Base-by-base conservation (phyloP, 441 rosid species). In the Corymbia citriodora region DNA sequence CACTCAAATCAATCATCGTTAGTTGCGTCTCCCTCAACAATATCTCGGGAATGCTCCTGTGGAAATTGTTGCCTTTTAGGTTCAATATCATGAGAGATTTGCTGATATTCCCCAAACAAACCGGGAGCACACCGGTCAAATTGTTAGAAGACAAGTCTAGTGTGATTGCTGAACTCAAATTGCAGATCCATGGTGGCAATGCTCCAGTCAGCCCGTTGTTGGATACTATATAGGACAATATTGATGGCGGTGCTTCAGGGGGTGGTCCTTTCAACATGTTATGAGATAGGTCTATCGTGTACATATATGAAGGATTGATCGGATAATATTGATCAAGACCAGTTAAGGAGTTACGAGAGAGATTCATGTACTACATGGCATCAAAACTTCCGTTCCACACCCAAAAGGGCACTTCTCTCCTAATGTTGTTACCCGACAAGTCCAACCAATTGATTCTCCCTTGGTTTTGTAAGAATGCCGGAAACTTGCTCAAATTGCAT, bases 261-360 rank as follows among this genome's bases (percentile, higher is more conserved):
- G 50, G 50, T 74, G 83, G 2, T 74, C 83, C 83, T 74, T 74
- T 23, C 83, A 74, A 40, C 83, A 11, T 74, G 0, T 74, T 74
- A 13, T 74, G 52, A 74, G 85, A 74, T 1, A 74, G 29, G 52
- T 74, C 85, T 11, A 74, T 40, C 2, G 52, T 74, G 9, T 3
- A 1, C 50, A 40, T 40, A 7, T 1, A 0, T 40, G 40, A 6
- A 40, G 5, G 1, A 74, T 21, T 11, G 2, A 74, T 40, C 2
- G 29, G 3, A n/a, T 21, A 7, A 21, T 12, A 40, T 11, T 0
- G 85, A 74, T 40, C 52, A 21, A 74, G 85, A 40, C 10, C 2
- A 3, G 50, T 21, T 1, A 40, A 7, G 27, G 40, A 74, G 85
- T 74, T 74, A 11, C 3, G 17, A 74, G 85, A 74, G 29, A 74